These are phyloP conservation scores for Aspergillus bombycis DNA, from an alignment of 2,329 filamentous ascomycete species.

Conservation along the genomic window DNA sequence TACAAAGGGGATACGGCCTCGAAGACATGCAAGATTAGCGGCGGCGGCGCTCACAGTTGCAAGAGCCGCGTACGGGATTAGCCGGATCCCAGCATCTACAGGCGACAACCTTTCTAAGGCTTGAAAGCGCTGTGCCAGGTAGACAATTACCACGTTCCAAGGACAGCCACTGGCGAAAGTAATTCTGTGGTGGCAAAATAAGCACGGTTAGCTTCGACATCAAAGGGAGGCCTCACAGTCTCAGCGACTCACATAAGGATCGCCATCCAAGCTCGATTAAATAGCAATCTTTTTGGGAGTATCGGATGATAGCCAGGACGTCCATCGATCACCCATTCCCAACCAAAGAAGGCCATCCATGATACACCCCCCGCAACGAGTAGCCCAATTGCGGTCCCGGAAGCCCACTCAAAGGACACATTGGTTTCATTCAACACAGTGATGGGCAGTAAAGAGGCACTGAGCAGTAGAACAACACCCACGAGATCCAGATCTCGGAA, in stretches of 20 bases:
- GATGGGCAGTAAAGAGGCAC: neutral
- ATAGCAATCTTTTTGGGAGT: constrained; percentile 5
- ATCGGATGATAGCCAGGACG: neutral
- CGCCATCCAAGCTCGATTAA: constrained; percentile 8
- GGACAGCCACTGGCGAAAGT: constrained; percentile 10
- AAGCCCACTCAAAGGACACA: constrained; percentile 1
- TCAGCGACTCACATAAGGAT: constrained; percentile 7
- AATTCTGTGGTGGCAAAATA: neutral
- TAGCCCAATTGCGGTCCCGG: neutral
- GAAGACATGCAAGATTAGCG: constrained; percentile 1
- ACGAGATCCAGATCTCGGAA: constrained; percentile 4
- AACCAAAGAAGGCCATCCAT: constrained; percentile 7
- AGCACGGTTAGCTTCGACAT: neutral
- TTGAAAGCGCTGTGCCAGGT: constrained; percentile 8
- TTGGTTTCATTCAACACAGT: constrained; percentile 8
- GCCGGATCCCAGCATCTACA: constrained; percentile 4
- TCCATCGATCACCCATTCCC: constrained; percentile 8
- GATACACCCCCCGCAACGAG: neutral
- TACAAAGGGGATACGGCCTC: constrained; percentile 8
- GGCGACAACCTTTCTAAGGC: neutral
- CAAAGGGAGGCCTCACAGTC: neutral
- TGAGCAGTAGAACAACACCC: constrained; percentile 1
- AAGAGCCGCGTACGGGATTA: constrained; percentile 8
- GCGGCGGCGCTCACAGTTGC: neutral
- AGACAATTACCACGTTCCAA: constrained; percentile 9